Percentiles rank a stretch among this genome's conserved stretches.
These are phyloP conservation scores for Vicia villosa DNA, from an alignment of 306 rosid species.

Conservation along the genomic window DNA sequence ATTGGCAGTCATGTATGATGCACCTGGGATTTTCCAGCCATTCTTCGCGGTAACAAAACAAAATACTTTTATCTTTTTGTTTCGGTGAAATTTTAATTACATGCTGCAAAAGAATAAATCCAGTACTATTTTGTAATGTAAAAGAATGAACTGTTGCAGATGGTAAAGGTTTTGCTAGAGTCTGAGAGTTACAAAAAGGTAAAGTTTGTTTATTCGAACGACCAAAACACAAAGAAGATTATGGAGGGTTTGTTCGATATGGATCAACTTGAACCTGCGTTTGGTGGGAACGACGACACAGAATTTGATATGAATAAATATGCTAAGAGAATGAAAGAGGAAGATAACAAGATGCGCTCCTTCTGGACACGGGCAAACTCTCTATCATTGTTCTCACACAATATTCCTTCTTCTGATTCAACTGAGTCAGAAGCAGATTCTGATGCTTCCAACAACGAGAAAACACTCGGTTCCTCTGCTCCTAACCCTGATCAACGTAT, in stretches of 20 bases:
- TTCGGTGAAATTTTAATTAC: not conserved
- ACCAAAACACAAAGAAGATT: conserved; percentile 60
- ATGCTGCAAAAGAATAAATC: not conserved
- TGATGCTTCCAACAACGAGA: conserved; percentile 51
- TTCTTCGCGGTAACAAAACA: conserved; percentile 63
- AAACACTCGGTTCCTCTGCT: conserved; percentile 35
- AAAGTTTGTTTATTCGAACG: conserved; percentile 71
- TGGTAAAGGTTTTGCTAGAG: conserved; percentile 76
- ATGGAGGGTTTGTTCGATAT: conserved; percentile 77
- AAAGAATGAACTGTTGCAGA: conserved; percentile 52
- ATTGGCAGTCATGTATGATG: conserved; percentile 70
- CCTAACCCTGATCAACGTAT: too few relatives aligned
- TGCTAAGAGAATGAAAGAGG: conserved; percentile 84
- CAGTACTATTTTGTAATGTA: conserved; percentile 31
- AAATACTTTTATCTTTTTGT: conserved; percentile 4
- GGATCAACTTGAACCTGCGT: conserved; percentile 74
- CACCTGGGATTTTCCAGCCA: conserved; percentile 82
- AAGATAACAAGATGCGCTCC: conserved; percentile 52
- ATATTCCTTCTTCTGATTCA: conserved; percentile 47
- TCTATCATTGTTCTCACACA: too few relatives aligned
- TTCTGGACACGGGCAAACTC: too few relatives aligned
- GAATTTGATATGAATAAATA: conserved; percentile 61
- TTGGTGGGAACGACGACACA: conserved; percentile 69
- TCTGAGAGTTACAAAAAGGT: conserved; percentile 60
- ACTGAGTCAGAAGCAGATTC: conserved; percentile 44